phyloP scores from a whole-genome alignment of 2,329 filamentous ascomycete genomes.

The Ophiostoma sp. region DNA sequence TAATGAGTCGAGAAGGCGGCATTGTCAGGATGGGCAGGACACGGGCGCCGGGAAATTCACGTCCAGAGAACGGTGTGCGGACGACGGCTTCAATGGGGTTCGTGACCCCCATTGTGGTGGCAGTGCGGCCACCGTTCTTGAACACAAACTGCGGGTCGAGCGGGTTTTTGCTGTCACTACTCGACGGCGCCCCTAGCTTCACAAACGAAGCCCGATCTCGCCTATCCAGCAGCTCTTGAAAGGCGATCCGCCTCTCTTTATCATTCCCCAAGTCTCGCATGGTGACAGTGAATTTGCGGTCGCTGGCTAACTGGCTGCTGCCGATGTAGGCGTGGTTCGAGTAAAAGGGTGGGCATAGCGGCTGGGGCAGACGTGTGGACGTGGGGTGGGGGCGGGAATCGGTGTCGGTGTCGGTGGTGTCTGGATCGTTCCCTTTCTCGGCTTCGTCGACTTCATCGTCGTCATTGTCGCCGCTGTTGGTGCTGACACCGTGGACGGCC shows the following conservation, averaged over 20 bases:
- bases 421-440: background rate
- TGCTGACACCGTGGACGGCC: background rate
- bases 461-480: background rate
- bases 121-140: background rate
- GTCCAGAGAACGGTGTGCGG: background rate
- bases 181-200: background rate
- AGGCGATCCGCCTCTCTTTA: background rate
- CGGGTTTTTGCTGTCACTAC: no score
- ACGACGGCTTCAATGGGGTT: background rate
- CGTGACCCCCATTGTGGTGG: background rate
- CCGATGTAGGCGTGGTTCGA: background rate
- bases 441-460: no score
- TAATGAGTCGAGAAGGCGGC: no score
- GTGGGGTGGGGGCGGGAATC: background rate
- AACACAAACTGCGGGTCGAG: background rate
- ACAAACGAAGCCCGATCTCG: background rate
- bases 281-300: background rate
- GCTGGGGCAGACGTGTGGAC: no score
- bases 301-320: background rate
- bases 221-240: background rate
- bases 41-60: background rate
- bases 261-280: background rate
- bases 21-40: background rate
- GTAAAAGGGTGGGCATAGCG: background rate
- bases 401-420: background rate